These are phyloP conservation scores for Martensiomyces pterosporus DNA, from an alignment of 192 early-diverging fungal genomes.

Conservation along the genomic window DNA sequence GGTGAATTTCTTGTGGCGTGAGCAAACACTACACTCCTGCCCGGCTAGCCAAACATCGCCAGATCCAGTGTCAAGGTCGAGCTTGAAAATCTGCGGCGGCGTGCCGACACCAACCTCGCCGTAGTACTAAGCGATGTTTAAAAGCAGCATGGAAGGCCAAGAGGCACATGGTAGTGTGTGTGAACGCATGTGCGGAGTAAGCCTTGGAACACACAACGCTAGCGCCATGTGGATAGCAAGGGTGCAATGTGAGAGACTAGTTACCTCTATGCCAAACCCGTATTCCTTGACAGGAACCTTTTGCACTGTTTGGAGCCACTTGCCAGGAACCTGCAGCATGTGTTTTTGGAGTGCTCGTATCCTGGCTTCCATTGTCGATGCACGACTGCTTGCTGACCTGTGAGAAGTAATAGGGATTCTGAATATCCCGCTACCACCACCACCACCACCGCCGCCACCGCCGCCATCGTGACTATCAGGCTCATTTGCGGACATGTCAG, in stretches of 20 bases:
- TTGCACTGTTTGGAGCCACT: constrained; percentile 40
- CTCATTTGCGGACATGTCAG: too few relatives aligned
- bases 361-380: constrained; percentile 39
- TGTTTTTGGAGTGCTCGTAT: constrained; percentile 38
- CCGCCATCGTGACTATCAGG: constrained; percentile 8
- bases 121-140: constrained; percentile 55
- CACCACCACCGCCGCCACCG: too few relatives aligned
- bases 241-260: too few relatives aligned
- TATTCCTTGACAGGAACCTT: constrained; percentile 46
- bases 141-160: too few relatives aligned
- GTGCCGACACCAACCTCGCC: constrained; percentile 61
- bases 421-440: too few relatives aligned
- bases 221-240: too few relatives aligned
- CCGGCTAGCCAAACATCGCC: constrained; percentile 67
- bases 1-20: constrained; percentile 48
- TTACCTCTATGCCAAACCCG: constrained; percentile 49
- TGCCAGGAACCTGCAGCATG: constrained; percentile 40
- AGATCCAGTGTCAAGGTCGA: constrained; percentile 71
- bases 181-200: too few relatives aligned
- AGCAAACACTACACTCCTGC: constrained; percentile 46
- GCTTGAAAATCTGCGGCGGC: constrained; percentile 62
- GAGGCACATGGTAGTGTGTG: too few relatives aligned
- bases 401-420: constrained; percentile 38
- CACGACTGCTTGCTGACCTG: constrained; percentile 22
- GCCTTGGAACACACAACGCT: too few relatives aligned